Base-by-base conservation (phyloP, 306 rosid genomes). In the Hippophae tibetana region DNA sequence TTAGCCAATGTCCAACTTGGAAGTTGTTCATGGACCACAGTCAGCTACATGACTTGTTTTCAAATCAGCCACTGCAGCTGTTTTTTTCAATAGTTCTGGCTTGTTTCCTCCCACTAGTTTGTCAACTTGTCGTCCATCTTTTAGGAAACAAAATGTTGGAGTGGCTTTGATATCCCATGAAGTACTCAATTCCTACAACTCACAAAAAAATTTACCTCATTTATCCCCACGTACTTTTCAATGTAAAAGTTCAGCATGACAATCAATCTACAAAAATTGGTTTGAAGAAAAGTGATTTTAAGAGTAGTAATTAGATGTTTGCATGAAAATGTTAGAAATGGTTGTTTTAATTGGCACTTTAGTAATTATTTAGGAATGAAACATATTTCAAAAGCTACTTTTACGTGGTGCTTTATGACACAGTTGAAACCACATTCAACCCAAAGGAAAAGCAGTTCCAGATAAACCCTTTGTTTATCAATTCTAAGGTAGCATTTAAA, bases 161-260 rank as follows among this genome's bases (percentile, higher is more conserved):
- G 97, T 86, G 68, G 89, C 97, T 72, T 78, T 86, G 63, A 89
- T 84, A 27, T 82, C 93, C 89, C 86, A 89, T 18, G 93, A 76
- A 64, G 66, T 66, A 70, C 93, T 86, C 42, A 89, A 79, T 62
- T 86, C 95, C 97, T 86, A 77, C 64, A 69, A 38, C 60, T 38
- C 54, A 18, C 40, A 6, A 38, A 14, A 72, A 6, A 47, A 44
- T 0, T 43, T 0, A 53, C 31, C 45, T 60, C 49, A 63, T 63
- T 42, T 38, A 52, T 42, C 10, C 10, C 42, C 23, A 18, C 23
- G 23, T 23, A 46, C 8, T 26, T 60, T 60, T 52, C 23, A 10
- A 42, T 44, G 7, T 0, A 52, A 4, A 31, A 31, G 38, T 31
- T 10, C 9, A 5, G 45, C 42, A 8, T 8, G 5, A 43, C 10